Evolutionary conservation across 129 eudicot species (phyloP).

Genomic region (Centaurea solstitialis): DNA sequence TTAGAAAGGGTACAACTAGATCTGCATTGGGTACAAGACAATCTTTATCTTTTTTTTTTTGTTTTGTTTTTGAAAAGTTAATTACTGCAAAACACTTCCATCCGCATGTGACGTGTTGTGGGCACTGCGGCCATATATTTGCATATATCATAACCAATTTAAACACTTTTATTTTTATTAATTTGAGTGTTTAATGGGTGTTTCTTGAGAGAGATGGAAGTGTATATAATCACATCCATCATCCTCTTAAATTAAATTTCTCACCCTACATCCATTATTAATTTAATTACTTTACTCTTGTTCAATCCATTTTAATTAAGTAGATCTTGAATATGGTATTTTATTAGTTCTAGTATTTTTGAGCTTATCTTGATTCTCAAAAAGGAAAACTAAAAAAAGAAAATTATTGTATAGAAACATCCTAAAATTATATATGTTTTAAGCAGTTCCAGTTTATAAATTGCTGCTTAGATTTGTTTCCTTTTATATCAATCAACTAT

Average conservation of each 20-base stretch:
- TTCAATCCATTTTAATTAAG: no score
- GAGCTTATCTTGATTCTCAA: no score
- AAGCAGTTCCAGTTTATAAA: not conserved
- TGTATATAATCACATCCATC: slow-evolving; percentile 10
- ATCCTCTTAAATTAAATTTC: slow-evolving; percentile 5
- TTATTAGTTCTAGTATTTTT: no score
- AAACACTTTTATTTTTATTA: not conserved
- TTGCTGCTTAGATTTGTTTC: not conserved
- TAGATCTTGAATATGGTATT: no score
- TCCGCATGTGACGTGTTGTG: slow-evolving; percentile 52
- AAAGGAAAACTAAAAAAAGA: no score
- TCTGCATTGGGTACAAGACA: slow-evolving; percentile 18
- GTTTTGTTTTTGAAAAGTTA: no score
- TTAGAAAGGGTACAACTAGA: slow-evolving; percentile 19
- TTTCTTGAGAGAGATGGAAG: slow-evolving; percentile 9
- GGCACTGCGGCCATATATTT: slow-evolving; percentile 55
- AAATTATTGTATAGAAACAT: no score
- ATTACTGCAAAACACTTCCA: slow-evolving; percentile 51
- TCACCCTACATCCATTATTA: slow-evolving; percentile 16
- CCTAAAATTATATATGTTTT: no score
- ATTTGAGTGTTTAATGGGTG: slow-evolving; percentile 14
- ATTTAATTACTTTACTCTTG: no score
- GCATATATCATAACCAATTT: slow-evolving; percentile 32
- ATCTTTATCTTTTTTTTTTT: not conserved
- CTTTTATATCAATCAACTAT: not conserved